These are phyloP conservation scores for Straminergon stramineum DNA, from an alignment of 225 moss, liverwort and hornwort genomes.

Conservation along the genomic window DNA sequence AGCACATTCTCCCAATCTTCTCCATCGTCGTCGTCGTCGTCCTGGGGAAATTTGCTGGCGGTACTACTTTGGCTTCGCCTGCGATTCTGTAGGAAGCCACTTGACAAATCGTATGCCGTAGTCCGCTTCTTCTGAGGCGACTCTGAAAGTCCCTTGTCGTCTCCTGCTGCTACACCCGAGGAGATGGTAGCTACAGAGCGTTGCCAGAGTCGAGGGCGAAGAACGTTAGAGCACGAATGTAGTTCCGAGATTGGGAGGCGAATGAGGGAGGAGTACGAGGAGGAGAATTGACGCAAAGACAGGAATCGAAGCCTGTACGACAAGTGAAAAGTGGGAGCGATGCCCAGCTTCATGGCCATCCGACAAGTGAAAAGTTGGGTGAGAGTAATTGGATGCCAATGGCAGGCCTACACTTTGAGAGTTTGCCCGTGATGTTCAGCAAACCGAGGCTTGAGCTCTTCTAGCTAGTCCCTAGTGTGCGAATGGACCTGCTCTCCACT, in stretches of 20 bases:
- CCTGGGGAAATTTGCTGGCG: neutral
- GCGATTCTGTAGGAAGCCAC: conserved; percentile 28
- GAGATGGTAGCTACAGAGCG: conserved; percentile 5
- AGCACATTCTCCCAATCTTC: conserved; percentile 1
- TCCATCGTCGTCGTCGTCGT: neutral
- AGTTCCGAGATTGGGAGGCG: neutral
- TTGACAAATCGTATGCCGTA: conserved; percentile 24
- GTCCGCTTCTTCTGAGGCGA: neutral
- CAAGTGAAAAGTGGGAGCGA: conserved; percentile 24
- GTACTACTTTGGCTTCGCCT: neutral
- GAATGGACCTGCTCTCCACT: conserved; percentile 52
- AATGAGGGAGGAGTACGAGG: neutral
- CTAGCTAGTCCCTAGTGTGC: conserved; percentile 62
- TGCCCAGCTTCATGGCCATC: conserved; percentile 43
- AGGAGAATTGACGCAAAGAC: neutral
- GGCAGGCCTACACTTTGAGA: conserved; percentile 21
- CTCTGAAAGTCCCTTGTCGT: neutral
- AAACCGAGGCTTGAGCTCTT: conserved; percentile 52
- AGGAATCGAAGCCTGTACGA: conserved; percentile 20
- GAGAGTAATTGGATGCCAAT: neutral
- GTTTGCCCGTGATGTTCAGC: conserved; percentile 37
- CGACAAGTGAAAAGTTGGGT: neutral
- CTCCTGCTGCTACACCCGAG: neutral
- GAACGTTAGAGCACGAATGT: neutral
- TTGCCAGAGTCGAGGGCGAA: conserved; percentile 12